phyloP scores from a whole-genome alignment of 768 basidiomycete species.

The Ramaria sp. region DNA sequence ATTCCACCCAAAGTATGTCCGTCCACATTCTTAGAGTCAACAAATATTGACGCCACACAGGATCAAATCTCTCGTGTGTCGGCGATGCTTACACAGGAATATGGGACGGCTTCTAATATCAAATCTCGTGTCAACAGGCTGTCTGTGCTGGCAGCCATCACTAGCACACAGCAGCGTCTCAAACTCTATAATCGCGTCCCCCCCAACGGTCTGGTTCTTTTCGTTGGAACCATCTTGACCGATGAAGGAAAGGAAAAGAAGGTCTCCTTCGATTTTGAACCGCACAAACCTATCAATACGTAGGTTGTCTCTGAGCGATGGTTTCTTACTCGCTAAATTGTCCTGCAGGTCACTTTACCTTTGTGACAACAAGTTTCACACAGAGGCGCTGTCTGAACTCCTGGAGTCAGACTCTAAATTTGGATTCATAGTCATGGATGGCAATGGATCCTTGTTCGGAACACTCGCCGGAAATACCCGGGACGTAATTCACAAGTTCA shows the following conservation, averaged over 20 bases:
- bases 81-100: conserved; percentile 96
- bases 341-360: conserved; percentile 82
- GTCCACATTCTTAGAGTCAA: not conserved
- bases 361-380: conserved; percentile 99
- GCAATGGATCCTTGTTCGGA: conserved; percentile 95
- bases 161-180: conserved; percentile 92
- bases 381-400: conserved; percentile 91
- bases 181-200: conserved; percentile 96
- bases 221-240: conserved; percentile 95
- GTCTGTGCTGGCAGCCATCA: conserved; percentile 96
- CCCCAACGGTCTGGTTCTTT: conserved; percentile 92
- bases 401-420: conserved; percentile 96
- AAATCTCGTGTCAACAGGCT: conserved; percentile 97
- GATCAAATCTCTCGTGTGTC: conserved; percentile 92
- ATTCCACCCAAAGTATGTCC: conserved; percentile 77
- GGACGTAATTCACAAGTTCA: conserved; percentile 96
- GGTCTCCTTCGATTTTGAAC: conserved; percentile 96
- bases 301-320: conserved; percentile 27
- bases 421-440: conserved; percentile 99
- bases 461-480: conserved; percentile 94
- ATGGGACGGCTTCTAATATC: conserved; percentile 99
- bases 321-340: not conserved
- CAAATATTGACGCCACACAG: conserved; percentile 21
- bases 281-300: conserved; percentile 99
- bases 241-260: conserved; percentile 99